Conservation (phyloP, 2,329 filamentous ascomycete genomes). For the Daldinia sp. region DNA sequence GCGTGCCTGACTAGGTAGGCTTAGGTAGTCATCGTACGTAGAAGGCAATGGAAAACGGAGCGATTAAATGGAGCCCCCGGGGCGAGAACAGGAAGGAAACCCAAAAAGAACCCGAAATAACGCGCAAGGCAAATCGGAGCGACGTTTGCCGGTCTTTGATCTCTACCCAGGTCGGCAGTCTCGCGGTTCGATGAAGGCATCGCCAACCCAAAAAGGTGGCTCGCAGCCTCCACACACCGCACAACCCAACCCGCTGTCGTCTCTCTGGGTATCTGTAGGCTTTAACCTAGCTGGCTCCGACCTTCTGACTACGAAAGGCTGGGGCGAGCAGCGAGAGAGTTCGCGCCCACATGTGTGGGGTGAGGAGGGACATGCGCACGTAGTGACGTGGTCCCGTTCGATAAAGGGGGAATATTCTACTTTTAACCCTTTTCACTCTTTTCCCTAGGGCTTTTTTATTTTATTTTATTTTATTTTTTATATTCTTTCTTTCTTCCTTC, state of each 20-base stretch:
- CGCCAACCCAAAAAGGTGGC: slow-evolving; percentile 36
- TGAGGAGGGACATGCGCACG: slow-evolving; percentile 33
- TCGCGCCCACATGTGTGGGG: slow-evolving; percentile 35
- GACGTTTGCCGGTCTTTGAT: slow-evolving; percentile 16
- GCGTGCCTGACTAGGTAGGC: slow-evolving; percentile 24
- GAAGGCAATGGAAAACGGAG: background rate
- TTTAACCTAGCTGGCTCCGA: slow-evolving; percentile 2
- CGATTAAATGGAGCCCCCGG: slow-evolving; percentile 3
- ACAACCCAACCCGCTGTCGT: slow-evolving; percentile 29
- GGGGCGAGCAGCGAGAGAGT: slow-evolving; percentile 7
- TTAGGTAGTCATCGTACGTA: background rate
- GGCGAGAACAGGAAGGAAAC: slow-evolving; percentile 10
- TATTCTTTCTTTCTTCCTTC: slow-evolving; percentile 10
- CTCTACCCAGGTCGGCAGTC: slow-evolving; percentile 29
- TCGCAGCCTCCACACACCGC: slow-evolving; percentile 36
- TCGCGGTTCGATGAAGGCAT: slow-evolving; percentile 38
- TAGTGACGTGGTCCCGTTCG: slow-evolving; percentile 44
- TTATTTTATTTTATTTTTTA: no score
- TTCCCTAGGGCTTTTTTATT: no score
- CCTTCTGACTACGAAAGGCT: slow-evolving; percentile 10
- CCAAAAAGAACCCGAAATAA: slow-evolving; percentile 12
- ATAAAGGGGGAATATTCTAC: slow-evolving; percentile 36
- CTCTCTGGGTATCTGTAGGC: background rate
- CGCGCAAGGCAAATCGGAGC: slow-evolving; percentile 30
- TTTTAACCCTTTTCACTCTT: slow-evolving; percentile 10